These are phyloP conservation scores for Pontederia crassipes DNA, from an alignment of 176 grass and related monocot genomes.

Conservation along the genomic window DNA sequence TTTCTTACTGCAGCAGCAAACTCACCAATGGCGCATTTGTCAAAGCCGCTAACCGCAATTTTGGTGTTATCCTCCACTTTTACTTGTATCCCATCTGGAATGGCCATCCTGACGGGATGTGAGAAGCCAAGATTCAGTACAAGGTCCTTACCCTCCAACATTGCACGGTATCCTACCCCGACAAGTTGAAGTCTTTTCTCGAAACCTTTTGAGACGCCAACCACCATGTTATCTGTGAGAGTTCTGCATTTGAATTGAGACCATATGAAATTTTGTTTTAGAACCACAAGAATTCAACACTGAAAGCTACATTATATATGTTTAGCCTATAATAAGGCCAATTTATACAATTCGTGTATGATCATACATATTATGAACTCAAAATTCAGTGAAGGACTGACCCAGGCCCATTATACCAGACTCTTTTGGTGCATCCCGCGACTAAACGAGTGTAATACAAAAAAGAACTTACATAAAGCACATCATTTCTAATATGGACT, in stretches of 20 bases:
- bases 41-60: slow-evolving; percentile 63
- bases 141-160: slow-evolving; percentile 69
- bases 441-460: too few relatives aligned
- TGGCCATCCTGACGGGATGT: slow-evolving; percentile 71
- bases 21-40: slow-evolving; percentile 72
- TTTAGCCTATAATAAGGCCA: too few relatives aligned
- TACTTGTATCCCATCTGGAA: slow-evolving; percentile 65
- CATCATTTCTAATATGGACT: too few relatives aligned
- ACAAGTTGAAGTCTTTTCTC: slow-evolving; percentile 78
- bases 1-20: slow-evolving; percentile 81
- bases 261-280: neutral
- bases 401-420: too few relatives aligned
- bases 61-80: slow-evolving; percentile 93
- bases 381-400: too few relatives aligned
- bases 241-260: slow-evolving; percentile 49
- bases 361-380: too few relatives aligned
- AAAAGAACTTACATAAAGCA: too few relatives aligned
- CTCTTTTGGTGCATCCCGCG: too few relatives aligned
- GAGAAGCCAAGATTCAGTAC: slow-evolving; percentile 91
- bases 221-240: slow-evolving; percentile 76
- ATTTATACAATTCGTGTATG: too few relatives aligned
- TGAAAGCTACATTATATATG: too few relatives aligned
- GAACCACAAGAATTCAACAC: too few relatives aligned
- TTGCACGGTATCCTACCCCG: slow-evolving; percentile 82
- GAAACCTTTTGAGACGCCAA: slow-evolving; percentile 91